A percentile compares a stretch with the other conserved stretches of the same genome.
Evolutionary conservation across 345 rosid species (phyloP).

Genomic region (Aegle marmelos): DNA sequence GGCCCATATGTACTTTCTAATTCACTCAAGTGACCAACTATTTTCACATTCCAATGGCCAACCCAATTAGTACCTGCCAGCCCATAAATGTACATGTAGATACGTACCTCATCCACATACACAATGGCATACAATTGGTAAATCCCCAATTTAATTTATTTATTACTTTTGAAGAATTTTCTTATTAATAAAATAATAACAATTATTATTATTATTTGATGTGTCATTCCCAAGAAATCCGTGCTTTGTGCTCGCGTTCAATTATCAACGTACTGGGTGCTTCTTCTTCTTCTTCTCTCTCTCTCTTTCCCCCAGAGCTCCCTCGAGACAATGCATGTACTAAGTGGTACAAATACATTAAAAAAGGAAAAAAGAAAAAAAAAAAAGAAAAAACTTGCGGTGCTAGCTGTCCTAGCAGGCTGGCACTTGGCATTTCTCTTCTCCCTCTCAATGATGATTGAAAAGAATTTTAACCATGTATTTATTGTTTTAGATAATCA

Average conservation of each 20-base stretch:
- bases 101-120: neutral
- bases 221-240: constrained; percentile 28
- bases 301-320: no score
- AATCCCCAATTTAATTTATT: neutral
- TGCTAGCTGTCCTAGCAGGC: constrained; percentile 13
- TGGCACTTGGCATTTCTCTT: neutral
- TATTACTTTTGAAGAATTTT: no score
- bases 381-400: neutral
- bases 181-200: neutral
- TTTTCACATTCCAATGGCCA: neutral
- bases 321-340: no score
- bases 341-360: neutral
- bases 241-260: neutral
- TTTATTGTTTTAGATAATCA: neutral
- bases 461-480: neutral
- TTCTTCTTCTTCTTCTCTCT: no score
- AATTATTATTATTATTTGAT: neutral
- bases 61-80: neutral
- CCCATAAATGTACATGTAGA: neutral
- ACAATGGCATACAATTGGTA: neutral
- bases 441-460: neutral
- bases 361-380: neutral
- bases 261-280: no score
- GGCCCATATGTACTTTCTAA: constrained; percentile 5
- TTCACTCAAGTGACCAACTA: neutral